These are phyloP conservation scores for Rhizophagus clarus DNA, from an alignment of 192 early-diverging fungal species.

Conservation along the genomic window DNA sequence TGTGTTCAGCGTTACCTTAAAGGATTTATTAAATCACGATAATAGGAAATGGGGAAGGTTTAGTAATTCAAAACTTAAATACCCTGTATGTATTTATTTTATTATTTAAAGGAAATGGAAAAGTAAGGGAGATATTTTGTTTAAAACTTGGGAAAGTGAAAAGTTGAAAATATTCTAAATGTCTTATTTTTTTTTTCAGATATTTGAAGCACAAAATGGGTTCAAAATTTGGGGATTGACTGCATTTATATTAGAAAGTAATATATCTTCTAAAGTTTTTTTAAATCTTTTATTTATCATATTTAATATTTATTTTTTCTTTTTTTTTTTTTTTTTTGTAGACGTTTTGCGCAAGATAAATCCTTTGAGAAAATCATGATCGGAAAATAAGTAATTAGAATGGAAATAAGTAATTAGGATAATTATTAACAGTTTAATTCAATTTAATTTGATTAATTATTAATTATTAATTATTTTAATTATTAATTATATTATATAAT, in stretches of 20 bases:
- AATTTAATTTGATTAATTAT: not conserved
- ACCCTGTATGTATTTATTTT: constrained; percentile 50
- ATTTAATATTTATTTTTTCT: not conserved
- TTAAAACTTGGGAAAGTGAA: not conserved
- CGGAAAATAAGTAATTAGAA: no score
- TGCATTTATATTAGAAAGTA: constrained; percentile 73
- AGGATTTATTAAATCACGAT: constrained; percentile 57
- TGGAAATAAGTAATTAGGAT: no score
- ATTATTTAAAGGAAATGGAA: not conserved
- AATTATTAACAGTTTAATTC: not conserved
- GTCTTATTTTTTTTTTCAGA: not conserved
- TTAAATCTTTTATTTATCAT: not conserved
- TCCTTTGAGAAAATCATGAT: not conserved
- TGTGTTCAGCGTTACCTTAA: constrained; percentile 70
- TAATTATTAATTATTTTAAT: no score
- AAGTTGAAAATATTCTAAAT: not conserved
- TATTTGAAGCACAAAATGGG: not conserved
- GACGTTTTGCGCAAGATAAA: not conserved
- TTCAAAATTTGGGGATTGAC: constrained; percentile 79
- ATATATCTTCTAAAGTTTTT: not conserved
- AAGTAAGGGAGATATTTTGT: not conserved
- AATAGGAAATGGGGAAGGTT: constrained; percentile 52
- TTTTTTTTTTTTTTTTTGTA: not conserved
- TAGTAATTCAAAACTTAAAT: constrained; percentile 47
- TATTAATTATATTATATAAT: no score